Conservation (phyloP, 148 eudicot species). For the Diospyros lotus region DNA sequence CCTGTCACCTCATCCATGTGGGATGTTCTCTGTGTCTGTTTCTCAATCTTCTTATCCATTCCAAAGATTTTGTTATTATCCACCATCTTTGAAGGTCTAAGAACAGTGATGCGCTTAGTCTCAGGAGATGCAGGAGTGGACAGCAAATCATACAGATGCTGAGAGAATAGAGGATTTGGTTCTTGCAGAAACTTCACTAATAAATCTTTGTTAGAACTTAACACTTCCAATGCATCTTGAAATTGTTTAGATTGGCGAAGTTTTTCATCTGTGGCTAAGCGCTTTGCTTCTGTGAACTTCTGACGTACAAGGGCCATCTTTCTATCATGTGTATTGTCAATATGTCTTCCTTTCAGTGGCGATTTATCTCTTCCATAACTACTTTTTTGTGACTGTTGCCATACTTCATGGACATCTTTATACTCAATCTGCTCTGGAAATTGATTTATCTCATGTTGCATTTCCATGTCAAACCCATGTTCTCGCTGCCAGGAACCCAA, state of each 20-base stretch:
- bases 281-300: constrained; percentile 82
- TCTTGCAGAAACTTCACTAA: constrained; percentile 81
- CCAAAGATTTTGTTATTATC: constrained; percentile 36
- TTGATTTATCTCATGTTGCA: constrained; percentile 32
- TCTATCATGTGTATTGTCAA: constrained; percentile 42
- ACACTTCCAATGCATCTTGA: constrained; percentile 80
- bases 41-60: constrained; percentile 36
- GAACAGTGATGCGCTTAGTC: constrained; percentile 87
- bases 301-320: constrained; percentile 79
- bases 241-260: constrained; percentile 73
- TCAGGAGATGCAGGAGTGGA: constrained; percentile 48
- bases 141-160: constrained; percentile 36
- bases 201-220: constrained; percentile 69
- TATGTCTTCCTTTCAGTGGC: constrained; percentile 42
- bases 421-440: constrained; percentile 37
- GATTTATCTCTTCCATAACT: constrained; percentile 39
- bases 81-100: constrained; percentile 76
- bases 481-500: constrained; percentile 54
- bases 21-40: constrained; percentile 39
- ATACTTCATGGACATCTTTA: constrained; percentile 62
- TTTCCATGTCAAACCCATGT: constrained; percentile 21
- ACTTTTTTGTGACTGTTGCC: constrained; percentile 44
- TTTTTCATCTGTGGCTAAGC: constrained; percentile 70
- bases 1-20: constrained; percentile 33
- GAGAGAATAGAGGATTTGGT: constrained; percentile 59